Evolutionary conservation across 768 basidiomycete genomes (phyloP).

Genomic region (Termitomyces sp.): DNA sequence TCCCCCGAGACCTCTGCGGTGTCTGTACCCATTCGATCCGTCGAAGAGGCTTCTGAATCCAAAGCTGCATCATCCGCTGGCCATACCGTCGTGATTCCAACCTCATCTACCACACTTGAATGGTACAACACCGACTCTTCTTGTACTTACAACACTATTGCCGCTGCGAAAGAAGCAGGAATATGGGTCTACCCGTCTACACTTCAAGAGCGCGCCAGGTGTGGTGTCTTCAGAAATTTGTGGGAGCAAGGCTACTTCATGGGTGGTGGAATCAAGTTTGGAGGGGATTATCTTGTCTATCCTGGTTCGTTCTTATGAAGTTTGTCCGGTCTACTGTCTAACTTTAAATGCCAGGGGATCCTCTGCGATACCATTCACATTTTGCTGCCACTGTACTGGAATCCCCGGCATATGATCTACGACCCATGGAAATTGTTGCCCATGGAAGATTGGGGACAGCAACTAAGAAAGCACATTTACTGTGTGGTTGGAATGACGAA

Average conservation of each 20-base stretch:
- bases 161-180: conserved; percentile 58
- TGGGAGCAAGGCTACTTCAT: conserved; percentile 85
- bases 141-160: conserved; percentile 51
- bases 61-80: conserved; percentile 8
- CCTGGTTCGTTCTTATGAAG: conserved; percentile 59
- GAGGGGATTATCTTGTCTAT: conserved; percentile 94
- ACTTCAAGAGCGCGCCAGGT: conserved; percentile 66
- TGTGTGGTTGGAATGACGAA: conserved; percentile 85
- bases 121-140: conserved; percentile 59
- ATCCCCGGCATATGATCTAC: conserved; percentile 53
- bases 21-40: neutral
- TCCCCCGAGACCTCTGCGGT: neutral
- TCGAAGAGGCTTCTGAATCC: conserved; percentile 1
- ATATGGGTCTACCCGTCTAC: conserved; percentile 77
- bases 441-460: conserved; percentile 95
- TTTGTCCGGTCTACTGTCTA: neutral
- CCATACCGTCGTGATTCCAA: conserved; percentile 59
- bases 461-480: conserved; percentile 92
- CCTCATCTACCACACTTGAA: conserved; percentile 53
- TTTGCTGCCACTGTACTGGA: conserved; percentile 84
- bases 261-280: conserved; percentile 91
- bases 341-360: conserved; percentile 61
- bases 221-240: conserved; percentile 73
- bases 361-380: conserved; percentile 94
- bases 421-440: conserved; percentile 93